Evolutionary conservation across 352 stramenopile genomes (phyloP), one percentile per base, ranked within the genome.

Genomic region (Thraustochytrium striatum): DNA sequence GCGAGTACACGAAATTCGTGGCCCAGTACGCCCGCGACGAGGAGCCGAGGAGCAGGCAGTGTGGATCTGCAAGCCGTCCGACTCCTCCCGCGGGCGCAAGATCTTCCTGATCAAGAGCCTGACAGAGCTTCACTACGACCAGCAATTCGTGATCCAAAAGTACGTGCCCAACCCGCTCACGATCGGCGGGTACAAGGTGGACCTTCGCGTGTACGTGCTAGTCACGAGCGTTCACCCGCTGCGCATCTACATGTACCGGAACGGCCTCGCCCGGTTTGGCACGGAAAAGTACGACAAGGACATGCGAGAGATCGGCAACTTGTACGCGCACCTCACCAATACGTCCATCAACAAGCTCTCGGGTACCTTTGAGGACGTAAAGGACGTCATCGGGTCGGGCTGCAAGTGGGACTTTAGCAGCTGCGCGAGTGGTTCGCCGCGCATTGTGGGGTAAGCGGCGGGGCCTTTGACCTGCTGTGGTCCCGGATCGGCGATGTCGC

Each of bases 401-500:
- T 93, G 87, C 81, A 95, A 95, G 82, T 94, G 90, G 90, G 91
- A 85, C 72, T 82, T 86, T 8, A 32, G 7, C n/a, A 43, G 16
- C 81, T 86, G 9, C 80, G 72, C 43, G 59, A 58, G 7, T 82
- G 82, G 57, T 55, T 86, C 9, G 32, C 68, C 21, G 41, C 33
- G 7, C 33, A 69, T 5, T 65, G 62, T 13, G 50, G 44, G 19
- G 57, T 82, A 28, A 33, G 41, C 41, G 30, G 11, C 21, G 28
- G 3, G 9, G 30, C 58, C 36, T 0, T 88, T 91, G 57, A 82
- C 86, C 2, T 21, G 72, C 19, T 70, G 7, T 70, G 59, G 59
- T 89, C 88, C 16, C 69, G 85, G 1, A 88, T 94, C 7, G 85
- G 91, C 36, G 88, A 93, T 47, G 83, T 96, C 32, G 90, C 94